Evolutionary conservation across 1,284 basidiomycete genomes (phyloP), one percentile per base, ranked within the genome.

Genomic region (Clitocybe nebularis): DNA sequence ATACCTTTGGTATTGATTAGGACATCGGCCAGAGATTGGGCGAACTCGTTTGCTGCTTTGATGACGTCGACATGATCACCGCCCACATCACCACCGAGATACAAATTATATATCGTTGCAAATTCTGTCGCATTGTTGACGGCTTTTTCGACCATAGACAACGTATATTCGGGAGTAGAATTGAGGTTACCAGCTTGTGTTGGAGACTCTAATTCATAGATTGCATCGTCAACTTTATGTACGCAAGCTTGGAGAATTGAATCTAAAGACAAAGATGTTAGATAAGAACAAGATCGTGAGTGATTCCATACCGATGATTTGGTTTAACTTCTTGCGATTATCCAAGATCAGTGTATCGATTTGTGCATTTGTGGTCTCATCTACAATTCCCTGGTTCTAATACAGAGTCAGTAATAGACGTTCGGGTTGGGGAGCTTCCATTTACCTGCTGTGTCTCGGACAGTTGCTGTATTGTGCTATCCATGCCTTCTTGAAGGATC

Each of bases 131-230:
- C 89, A 56, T 89, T 94, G 57, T 90, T 91, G 62, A 86, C 74
- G 3, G 93, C 88, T 71, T 98, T 98, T 64, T 99, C 96, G 57
- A 99, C 93, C 85, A 99, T 93, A 7, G 96, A 98, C 17, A 98
- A 71, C 0, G 94, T 96, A 62, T 98, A 99, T 61, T 97, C 94
- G 10, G 96, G 95, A 0, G 96, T 99, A 5, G 95, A 93, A 52
- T 89, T 95, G 50, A 89, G 79, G 69, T 98, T 98, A 32, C 95
- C 96, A 5, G 85, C 84, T 54, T 93, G 89, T 30, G 89, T 87
- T 6, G 93, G 92, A 4, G 94, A 94, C 66, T 99, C 95, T 40
- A 99, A 78, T 65, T 98, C 94, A 67, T 98, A 99, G 55, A 98
- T 89, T 3, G 91, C 81, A 61, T 98, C 95, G 58, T 99, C 96